phyloP scores from a whole-genome alignment of 2,329 filamentous ascomycete species.

The Gnomoniopsis sp. region DNA sequence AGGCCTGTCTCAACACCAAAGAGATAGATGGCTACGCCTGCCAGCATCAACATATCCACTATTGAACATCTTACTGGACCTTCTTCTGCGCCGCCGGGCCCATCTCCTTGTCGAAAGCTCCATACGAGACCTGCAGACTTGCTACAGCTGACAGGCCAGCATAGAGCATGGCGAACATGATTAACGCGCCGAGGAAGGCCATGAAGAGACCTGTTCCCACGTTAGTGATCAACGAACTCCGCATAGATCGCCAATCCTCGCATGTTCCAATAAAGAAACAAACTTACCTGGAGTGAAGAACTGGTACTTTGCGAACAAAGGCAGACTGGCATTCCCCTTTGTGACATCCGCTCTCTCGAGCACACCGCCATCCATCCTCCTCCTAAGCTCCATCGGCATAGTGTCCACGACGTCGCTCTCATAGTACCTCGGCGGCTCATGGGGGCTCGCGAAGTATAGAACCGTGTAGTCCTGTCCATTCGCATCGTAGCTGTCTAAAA shows the following conservation, averaged over 20 bases:
- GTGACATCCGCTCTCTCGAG: conserved; percentile 37
- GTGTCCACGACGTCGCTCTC: conserved; percentile 61
- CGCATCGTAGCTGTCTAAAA: conserved; percentile 32
- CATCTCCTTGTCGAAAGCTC: conserved; percentile 95
- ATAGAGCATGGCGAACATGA: conserved; percentile 74
- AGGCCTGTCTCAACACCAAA: conserved; percentile 9
- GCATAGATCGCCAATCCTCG: neutral
- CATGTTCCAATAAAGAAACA: too few relatives aligned
- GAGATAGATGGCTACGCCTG: neutral
- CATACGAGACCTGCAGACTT: conserved; percentile 86
- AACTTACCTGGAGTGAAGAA: conserved; percentile 82
- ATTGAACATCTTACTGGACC: conserved; percentile 32
- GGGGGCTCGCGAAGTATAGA: conserved; percentile 67
- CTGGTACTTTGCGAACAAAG: conserved; percentile 88
- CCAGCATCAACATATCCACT: conserved; percentile 33
- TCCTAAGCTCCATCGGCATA: conserved; percentile 72
- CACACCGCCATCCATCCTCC: conserved; percentile 36
- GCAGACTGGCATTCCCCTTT: conserved; percentile 38
- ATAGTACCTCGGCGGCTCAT: conserved; percentile 50
- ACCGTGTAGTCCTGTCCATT: conserved; percentile 63
- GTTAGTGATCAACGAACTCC: neutral
- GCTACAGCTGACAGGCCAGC: conserved; percentile 73
- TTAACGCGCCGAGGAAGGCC: conserved; percentile 66
- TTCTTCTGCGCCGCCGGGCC: conserved; percentile 87
- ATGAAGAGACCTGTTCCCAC: conserved; percentile 74